Conservation (phyloP, 176 grass and related monocot species). For the Bonia amplexicaulis region DNA sequence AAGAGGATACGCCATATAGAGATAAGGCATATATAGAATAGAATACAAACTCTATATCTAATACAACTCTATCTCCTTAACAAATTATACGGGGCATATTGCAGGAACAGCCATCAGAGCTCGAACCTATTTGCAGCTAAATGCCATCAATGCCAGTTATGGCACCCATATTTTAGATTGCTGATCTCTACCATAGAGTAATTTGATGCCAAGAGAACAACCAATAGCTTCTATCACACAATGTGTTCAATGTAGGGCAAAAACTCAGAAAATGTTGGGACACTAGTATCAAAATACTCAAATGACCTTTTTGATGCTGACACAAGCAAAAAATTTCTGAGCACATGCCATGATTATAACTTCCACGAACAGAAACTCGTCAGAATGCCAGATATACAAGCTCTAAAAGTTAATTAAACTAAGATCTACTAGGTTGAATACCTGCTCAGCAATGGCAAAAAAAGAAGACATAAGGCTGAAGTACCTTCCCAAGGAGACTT, state of each 20-base stretch:
- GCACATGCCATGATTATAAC: background rate
- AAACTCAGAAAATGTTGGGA: constrained; percentile 1
- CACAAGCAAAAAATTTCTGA: background rate
- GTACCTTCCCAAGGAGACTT: constrained; percentile 91
- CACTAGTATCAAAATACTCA: background rate
- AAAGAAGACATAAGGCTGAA: background rate
- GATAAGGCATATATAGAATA: too few relatives aligned
- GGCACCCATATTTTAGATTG: constrained; percentile 15
- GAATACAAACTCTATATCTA: too few relatives aligned
- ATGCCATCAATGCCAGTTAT: background rate
- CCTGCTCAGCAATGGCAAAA: background rate
- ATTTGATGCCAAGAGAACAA: background rate
- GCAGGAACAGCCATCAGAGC: background rate
- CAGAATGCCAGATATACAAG: background rate
- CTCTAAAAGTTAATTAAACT: background rate
- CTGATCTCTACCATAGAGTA: constrained; percentile 1
- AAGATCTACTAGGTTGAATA: background rate
- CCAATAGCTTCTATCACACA: constrained; percentile 16
- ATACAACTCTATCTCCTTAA: too few relatives aligned
- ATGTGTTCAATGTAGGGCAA: background rate
- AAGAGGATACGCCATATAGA: too few relatives aligned
- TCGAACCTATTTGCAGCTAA: constrained; percentile 2
- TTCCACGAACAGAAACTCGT: background rate
- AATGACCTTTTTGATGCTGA: background rate
- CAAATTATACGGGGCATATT: background rate